Evolutionary conservation across 129 eudicot genomes (phyloP).

Genomic region (Daucus carota): DH1_v3.0 NC_030383.2:54359001-54359500

Average conservation of each 20-base stretch:
- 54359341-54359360: neutral
- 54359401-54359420: neutral
- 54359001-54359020: neutral
- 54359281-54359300: neutral
- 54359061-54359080: neutral
- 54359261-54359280: slow-evolving; percentile 1
- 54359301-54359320: slow-evolving; percentile 2
- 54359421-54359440: neutral
- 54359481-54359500: neutral
- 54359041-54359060: neutral
- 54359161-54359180: neutral
- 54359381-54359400: slow-evolving; percentile 1
- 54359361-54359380: slow-evolving; percentile 5
- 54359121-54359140: neutral
- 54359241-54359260: neutral
- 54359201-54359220: neutral
- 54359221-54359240: neutral
- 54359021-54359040: neutral
- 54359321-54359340: slow-evolving; percentile 7
- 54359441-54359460: neutral
- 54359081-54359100: neutral
- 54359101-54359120: neutral
- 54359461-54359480: neutral
- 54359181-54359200: slow-evolving; percentile 16
- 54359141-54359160: slow-evolving; percentile 3